Conservation (phyloP, 1,284 basidiomycete species). For the Irpex lacteus region DNA sequence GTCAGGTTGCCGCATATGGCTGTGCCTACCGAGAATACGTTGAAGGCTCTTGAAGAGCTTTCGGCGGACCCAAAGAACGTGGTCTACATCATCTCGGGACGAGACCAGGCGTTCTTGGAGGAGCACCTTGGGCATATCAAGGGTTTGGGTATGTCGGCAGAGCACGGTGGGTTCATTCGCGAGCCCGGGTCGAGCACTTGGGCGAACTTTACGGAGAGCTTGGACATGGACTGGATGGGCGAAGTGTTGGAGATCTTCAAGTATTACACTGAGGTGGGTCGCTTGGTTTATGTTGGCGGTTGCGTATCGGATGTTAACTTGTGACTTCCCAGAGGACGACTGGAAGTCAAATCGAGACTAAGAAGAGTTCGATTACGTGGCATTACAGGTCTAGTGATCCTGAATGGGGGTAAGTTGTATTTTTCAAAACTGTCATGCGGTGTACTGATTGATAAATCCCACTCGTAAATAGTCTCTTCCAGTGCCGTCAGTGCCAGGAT, state of each 20-base stretch:
- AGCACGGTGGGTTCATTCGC: conserved; percentile 93
- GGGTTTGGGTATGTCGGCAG: conserved; percentile 89
- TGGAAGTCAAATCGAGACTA: conserved; percentile 94
- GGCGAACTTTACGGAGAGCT: conserved; percentile 84
- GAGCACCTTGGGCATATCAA: conserved; percentile 87
- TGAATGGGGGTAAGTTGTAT: conserved; percentile 80
- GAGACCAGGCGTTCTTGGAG: conserved; percentile 92
- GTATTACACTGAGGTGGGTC: conserved; percentile 86
- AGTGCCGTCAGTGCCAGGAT: conserved; percentile 95
- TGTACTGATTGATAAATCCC: conserved; percentile 23
- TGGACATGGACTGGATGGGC: conserved; percentile 98
- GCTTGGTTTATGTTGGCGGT: conserved; percentile 4
- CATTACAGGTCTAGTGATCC: conserved; percentile 94
- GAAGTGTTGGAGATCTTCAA: conserved; percentile 95
- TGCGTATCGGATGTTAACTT: neutral
- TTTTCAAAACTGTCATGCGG: conserved; percentile 4
- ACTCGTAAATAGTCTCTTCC: conserved; percentile 69
- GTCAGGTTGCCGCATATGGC: conserved; percentile 93
- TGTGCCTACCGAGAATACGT: conserved; percentile 74
- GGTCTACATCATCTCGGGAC: conserved; percentile 96
- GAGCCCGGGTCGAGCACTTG: conserved; percentile 69
- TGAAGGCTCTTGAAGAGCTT: conserved; percentile 73
- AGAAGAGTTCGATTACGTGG: conserved; percentile 98
- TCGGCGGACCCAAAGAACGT: conserved; percentile 83
- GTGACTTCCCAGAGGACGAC: conserved; percentile 64